These are phyloP conservation scores for Lophium mytilinum DNA, from an alignment of 495 filamentous ascomycete genomes.

Conservation along the genomic window DNA sequence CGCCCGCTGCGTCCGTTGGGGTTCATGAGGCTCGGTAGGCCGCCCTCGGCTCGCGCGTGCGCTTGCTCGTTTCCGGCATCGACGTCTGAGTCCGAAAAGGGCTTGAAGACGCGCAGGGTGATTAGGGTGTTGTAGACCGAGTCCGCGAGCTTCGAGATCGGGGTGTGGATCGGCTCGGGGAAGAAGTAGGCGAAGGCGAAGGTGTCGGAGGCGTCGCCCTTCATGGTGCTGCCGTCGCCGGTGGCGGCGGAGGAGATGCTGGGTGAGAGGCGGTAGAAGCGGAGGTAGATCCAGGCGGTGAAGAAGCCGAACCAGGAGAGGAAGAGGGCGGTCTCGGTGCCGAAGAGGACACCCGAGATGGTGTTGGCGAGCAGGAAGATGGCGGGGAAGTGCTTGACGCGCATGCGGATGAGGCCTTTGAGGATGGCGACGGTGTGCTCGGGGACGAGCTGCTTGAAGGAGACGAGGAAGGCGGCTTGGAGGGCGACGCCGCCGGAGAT, in stretches of 20 bases:
- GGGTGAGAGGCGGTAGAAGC: slow-evolving; percentile 72
- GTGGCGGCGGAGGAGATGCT: slow-evolving; percentile 50
- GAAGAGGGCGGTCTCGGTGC: slow-evolving; percentile 76
- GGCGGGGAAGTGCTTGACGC: slow-evolving; percentile 88
- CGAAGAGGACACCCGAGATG: slow-evolving; percentile 67
- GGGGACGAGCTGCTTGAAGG: slow-evolving; percentile 95
- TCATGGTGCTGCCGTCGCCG: slow-evolving; percentile 46
- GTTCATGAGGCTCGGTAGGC: slow-evolving; percentile 54
- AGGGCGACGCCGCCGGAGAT: slow-evolving; percentile 83
- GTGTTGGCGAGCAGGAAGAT: slow-evolving; percentile 75
- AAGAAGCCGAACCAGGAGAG: slow-evolving; percentile 77
- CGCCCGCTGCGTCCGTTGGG: slow-evolving; percentile 35
- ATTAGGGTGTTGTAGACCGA: slow-evolving; percentile 68
- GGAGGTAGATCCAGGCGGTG: slow-evolving; percentile 88
- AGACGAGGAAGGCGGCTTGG: slow-evolving; percentile 90
- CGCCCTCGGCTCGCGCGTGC: slow-evolving; percentile 58
- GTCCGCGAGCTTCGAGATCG: slow-evolving; percentile 64
- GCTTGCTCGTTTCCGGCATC: slow-evolving; percentile 69
- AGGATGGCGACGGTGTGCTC: slow-evolving; percentile 96
- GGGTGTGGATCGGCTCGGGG: slow-evolving; percentile 73
- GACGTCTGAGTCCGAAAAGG: slow-evolving; percentile 80
- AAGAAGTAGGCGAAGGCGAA: slow-evolving; percentile 95
- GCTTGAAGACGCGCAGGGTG: slow-evolving; percentile 64
- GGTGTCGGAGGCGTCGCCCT: slow-evolving; percentile 89
- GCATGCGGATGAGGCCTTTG: slow-evolving; percentile 76